Conservation (phyloP, 2,329 filamentous ascomycete species). For the Colletotrichum melonis region DNA sequence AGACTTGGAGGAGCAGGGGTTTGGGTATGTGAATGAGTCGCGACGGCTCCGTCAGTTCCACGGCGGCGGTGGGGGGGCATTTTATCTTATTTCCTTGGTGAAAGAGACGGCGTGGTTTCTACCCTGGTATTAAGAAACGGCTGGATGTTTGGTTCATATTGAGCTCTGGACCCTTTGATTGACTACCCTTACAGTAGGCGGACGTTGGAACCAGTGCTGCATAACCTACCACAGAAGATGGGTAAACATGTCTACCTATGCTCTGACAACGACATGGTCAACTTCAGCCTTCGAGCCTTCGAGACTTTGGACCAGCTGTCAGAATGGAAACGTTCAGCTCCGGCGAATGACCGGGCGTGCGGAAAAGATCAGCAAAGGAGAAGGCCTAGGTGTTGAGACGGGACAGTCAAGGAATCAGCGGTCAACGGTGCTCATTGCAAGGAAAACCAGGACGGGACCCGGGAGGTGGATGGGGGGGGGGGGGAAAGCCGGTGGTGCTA, state of each 20-base stretch:
- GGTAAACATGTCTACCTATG: not conserved
- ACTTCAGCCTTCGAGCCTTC: too few species aligned
- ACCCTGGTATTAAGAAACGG: not conserved
- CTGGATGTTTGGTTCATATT: not conserved
- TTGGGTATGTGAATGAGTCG: not conserved
- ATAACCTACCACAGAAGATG: not conserved
- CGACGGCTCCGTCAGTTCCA: not conserved
- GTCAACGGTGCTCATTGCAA: not conserved
- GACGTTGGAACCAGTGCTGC: not conserved
- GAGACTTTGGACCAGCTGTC: too few species aligned
- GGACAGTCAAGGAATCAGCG: not conserved
- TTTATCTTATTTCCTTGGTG: not conserved
- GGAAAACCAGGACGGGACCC: not conserved
- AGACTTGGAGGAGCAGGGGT: not conserved
- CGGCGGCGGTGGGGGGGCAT: not conserved
- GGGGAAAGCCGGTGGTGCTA: not conserved
- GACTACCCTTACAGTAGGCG: too few species aligned
- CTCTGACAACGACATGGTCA: too few species aligned
- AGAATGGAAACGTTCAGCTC: not conserved
- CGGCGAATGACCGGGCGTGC: too few species aligned
- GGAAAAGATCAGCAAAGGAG: not conserved
- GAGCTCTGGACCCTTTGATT: not conserved
- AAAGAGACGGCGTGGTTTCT: not conserved
- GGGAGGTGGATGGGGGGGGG: not conserved
- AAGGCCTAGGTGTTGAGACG: not conserved